These are phyloP conservation scores for Yamadazyma insecticola DNA, from an alignment of 805 yeast genomes.

Conservation along the genomic window DNA sequence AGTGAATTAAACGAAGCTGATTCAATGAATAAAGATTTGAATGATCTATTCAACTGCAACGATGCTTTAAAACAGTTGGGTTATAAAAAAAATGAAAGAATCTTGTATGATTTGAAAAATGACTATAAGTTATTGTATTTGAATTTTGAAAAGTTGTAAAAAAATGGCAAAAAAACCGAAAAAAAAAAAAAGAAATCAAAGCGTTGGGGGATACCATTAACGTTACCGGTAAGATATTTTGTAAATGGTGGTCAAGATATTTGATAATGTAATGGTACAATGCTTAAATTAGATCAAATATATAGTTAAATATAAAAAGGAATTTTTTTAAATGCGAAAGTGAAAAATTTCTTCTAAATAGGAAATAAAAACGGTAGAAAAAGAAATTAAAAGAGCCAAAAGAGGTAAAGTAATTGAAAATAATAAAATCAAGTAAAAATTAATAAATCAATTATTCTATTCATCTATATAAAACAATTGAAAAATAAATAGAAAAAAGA, in stretches of 20 bases:
- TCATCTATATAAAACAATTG: conserved; percentile 7
- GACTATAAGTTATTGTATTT: conserved; percentile 70
- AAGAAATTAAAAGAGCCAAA: background rate
- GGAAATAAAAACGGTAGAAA: background rate
- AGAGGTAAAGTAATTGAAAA: background rate
- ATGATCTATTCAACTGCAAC: conserved; percentile 16
- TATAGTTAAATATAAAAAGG: too few relatives aligned
- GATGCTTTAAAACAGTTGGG: conserved; percentile 28
- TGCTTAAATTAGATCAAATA: too few relatives aligned
- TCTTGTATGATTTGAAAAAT: conserved; percentile 64
- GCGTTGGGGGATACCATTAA: conserved; percentile 20
- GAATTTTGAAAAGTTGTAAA: conserved; percentile 45
- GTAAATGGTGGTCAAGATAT: conserved; percentile 13
- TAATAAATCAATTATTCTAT: conserved; percentile 10
- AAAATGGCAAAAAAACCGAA: too few relatives aligned
- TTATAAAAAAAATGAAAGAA: conserved; percentile 62
- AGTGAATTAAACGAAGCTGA: conserved; percentile 16
- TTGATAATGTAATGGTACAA: conserved; percentile 9
- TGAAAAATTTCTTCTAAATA: background rate
- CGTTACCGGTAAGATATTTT: conserved; percentile 4
- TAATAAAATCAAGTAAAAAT: background rate
- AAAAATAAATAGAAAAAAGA: conserved; percentile 7
- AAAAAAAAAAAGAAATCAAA: too few relatives aligned
- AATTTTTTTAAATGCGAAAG: too few relatives aligned
- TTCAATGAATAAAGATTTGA: conserved; percentile 7